These are phyloP conservation scores for Lasiosphaeris hirsuta DNA, from an alignment of 495 filamentous ascomycete species.

Conservation along the genomic window DNA sequence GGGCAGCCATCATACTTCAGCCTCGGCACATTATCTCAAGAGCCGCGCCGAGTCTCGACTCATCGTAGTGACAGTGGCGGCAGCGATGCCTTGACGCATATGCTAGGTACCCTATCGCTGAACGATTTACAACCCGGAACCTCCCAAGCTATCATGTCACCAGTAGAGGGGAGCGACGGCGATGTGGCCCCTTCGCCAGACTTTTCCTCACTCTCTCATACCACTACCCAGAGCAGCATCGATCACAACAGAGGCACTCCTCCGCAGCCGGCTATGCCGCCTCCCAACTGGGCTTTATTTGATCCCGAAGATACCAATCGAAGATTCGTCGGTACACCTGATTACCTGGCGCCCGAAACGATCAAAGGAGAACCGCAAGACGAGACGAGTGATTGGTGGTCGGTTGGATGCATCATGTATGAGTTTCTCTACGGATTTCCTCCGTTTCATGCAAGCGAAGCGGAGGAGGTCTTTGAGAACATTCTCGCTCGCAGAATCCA, in stretches of 20 bases:
- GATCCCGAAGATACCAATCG: constrained; percentile 92
- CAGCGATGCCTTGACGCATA: constrained; percentile 77
- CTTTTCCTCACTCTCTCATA: constrained; percentile 59
- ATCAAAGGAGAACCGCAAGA: constrained; percentile 94
- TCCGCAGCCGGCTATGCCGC: constrained; percentile 77
- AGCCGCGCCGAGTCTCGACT: constrained; percentile 79
- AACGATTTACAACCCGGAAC: constrained; percentile 52
- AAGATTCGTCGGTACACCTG: constrained; percentile 92
- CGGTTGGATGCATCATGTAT: constrained; percentile 93
- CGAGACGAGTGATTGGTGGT: constrained; percentile 99
- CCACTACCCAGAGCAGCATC: constrained; percentile 51
- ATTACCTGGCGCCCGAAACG: constrained; percentile 95
- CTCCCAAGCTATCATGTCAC: constrained; percentile 54
- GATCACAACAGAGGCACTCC: constrained; percentile 50
- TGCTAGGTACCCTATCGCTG: constrained; percentile 81
- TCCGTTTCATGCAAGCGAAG: constrained; percentile 86
- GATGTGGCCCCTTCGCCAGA: constrained; percentile 70
- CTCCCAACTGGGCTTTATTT: constrained; percentile 92
- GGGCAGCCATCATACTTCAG: constrained; percentile 92
- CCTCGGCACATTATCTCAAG: constrained; percentile 62
- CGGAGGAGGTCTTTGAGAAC: constrained; percentile 95
- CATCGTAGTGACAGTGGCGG: constrained; percentile 89
- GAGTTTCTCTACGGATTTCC: constrained; percentile 91
- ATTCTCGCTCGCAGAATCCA: constrained; percentile 84
- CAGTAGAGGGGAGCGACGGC: constrained; percentile 43